Base-by-base conservation (phyloP, 2,329 filamentous ascomycete genomes). In the Alternaria gansuensis region DNA sequence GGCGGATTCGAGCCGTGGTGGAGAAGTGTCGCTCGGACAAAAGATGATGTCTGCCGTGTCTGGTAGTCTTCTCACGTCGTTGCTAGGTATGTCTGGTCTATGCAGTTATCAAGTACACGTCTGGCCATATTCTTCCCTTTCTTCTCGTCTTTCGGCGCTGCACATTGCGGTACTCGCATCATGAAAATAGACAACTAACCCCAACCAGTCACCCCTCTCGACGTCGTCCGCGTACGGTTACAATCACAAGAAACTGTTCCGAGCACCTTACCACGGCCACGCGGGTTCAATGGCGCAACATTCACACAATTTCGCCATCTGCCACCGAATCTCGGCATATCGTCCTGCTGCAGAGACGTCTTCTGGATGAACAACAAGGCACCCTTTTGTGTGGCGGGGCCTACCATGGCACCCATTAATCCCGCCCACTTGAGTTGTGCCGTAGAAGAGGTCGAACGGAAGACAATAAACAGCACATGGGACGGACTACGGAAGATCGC, bases 401-500 rank as follows among this genome's bases (percentile, higher is more conserved):
- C 84, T 28, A 80, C 84, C 37, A 80, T 80, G 54, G 60, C 75
- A 56, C 70, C 75, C 3, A 68, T 78, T 57, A 80, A 75, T 53
- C 80, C 82, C 45, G 79, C 80, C 37, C 78, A 81, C 57, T 28
- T 71, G 31, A 78, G 90, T 65, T 99, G 95, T 78, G 92, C 91
- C 6, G 92, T 96, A 41, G 91, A 97, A 78, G 91, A 97, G 78
- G 88, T 89, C 7, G 90, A 96, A 71, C 87, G 90, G 62, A 89
- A 88, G 63, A 93, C 88, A 0, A 95, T 96, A 77, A 93, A 89
- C 69, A 96, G 93, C 9, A 99, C 95, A 0, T 84, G 97, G 67
- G 95, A 99, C 72, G 95, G 93, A 0, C 79, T 99, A 60, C 88
- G 90, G 63, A 99, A 99, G 82, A 99, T 99, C 71, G 93, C 95